phyloP scores from a whole-genome alignment of 768 basidiomycete species.

The Lactarius sp. region DNA sequence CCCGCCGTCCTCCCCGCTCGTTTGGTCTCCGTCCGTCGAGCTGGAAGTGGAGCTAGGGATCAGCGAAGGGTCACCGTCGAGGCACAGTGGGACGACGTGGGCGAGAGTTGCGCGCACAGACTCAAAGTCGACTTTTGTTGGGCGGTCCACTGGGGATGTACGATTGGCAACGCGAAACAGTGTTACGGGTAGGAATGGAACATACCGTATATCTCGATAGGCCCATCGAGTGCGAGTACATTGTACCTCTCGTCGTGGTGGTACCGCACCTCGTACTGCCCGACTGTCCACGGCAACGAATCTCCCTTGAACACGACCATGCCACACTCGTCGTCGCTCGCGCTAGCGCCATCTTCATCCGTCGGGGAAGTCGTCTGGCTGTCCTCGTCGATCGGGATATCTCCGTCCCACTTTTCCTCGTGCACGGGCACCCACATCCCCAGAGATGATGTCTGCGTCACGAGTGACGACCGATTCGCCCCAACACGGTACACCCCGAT shows the following conservation, averaged over 20 bases:
- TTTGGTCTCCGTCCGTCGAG: constrained; percentile 22
- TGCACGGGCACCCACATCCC: constrained; percentile 94
- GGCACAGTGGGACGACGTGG: constrained; percentile 77
- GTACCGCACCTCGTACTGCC: constrained; percentile 86
- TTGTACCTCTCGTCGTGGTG: constrained; percentile 98
- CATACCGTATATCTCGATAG: constrained; percentile 86
- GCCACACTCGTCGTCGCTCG: constrained; percentile 50
- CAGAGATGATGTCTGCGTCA: constrained; percentile 80
- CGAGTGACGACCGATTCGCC: constrained; percentile 75
- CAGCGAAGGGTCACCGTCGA: constrained; percentile 81
- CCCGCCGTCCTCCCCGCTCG: constrained; percentile 36
- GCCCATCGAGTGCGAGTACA: constrained; percentile 81
- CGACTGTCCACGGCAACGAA: constrained; percentile 80
- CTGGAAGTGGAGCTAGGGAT: constrained; percentile 50
- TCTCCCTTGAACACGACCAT: constrained; percentile 70
- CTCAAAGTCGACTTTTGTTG: constrained; percentile 54
- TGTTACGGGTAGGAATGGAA: constrained; percentile 6
- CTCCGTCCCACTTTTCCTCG: constrained; percentile 90
- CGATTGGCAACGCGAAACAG: neutral
- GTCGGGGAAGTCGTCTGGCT: constrained; percentile 29
- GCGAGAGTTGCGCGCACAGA: constrained; percentile 63
- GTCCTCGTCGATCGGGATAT: constrained; percentile 53
- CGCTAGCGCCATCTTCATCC: constrained; percentile 23
- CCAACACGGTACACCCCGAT: constrained; percentile 89
- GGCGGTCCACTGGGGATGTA: constrained; percentile 56